Percentiles rank a stretch among this genome's conserved stretches.
These are phyloP conservation scores for Durio zibethinus DNA, from an alignment of 345 rosid species.

Conservation along the genomic window DNA sequence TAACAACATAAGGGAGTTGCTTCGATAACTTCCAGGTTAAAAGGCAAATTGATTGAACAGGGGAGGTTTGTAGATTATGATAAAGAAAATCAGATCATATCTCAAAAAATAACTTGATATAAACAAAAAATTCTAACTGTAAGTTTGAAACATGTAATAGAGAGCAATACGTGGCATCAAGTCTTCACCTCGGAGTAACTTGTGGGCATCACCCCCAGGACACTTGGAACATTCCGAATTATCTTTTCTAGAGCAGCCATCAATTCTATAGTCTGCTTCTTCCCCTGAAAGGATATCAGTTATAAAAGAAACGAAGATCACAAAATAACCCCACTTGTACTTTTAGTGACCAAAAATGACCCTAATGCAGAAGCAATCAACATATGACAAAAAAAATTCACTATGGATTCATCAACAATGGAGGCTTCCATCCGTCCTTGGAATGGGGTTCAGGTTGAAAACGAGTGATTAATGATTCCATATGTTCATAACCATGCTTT, in stretches of 20 bases:
- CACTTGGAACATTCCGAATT: constrained; percentile 52
- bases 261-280: constrained; percentile 71
- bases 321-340: background rate
- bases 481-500: background rate
- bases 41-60: background rate
- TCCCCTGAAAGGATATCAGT: constrained; percentile 52
- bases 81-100: background rate
- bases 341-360: background rate
- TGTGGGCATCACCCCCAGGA: constrained; percentile 74
- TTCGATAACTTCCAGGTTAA: background rate
- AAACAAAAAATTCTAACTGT: background rate
- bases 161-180: constrained; percentile 1
- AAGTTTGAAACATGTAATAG: background rate
- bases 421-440: background rate
- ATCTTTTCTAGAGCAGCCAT: constrained; percentile 61
- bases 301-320: background rate
- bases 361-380: background rate
- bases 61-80: background rate
- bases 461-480: background rate
- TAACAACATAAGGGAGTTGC: background rate
- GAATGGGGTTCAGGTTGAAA: background rate
- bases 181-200: constrained; percentile 67
- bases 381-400: background rate
- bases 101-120: background rate
- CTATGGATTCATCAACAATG: background rate